These are phyloP conservation scores for Penicillium simplicissimum DNA, from an alignment of 495 filamentous ascomycete genomes.

Conservation along the genomic window DNA sequence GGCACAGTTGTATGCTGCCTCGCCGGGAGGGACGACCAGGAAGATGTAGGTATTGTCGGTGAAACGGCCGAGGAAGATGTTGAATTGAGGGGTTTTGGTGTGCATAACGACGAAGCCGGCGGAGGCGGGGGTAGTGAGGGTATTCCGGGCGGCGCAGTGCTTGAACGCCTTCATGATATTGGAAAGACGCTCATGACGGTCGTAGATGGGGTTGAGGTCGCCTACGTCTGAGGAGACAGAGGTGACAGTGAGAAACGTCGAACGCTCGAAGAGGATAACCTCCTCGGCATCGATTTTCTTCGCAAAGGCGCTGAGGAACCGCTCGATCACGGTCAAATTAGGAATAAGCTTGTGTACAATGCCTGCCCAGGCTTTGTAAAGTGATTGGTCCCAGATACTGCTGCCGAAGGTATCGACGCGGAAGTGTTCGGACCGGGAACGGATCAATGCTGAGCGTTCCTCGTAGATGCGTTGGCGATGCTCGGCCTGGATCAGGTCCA, in stretches of 20 bases:
- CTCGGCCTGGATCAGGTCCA: slow-evolving; percentile 89
- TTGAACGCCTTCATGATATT: slow-evolving; percentile 99
- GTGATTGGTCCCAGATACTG: slow-evolving; percentile 95
- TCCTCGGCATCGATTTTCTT: slow-evolving; percentile 87
- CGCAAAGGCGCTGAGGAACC: slow-evolving; percentile 74
- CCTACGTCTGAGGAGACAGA: slow-evolving; percentile 74
- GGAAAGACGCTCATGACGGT: slow-evolving; percentile 90
- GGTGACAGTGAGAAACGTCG: slow-evolving; percentile 91
- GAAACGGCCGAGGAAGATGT: slow-evolving; percentile 87
- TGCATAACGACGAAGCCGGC: slow-evolving; percentile 66
- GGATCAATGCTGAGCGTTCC: slow-evolving; percentile 71
- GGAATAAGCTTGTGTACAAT: slow-evolving; percentile 97
- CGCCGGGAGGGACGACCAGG: slow-evolving; percentile 83
- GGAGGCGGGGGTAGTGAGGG: slow-evolving; percentile 51
- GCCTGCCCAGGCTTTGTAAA: slow-evolving; percentile 98
- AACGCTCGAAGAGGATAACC: slow-evolving; percentile 91
- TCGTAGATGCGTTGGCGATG: slow-evolving; percentile 78
- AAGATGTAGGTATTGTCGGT: slow-evolving; percentile 97
- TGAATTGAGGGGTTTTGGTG: slow-evolving; percentile 73
- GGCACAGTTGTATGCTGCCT: slow-evolving; percentile 83
- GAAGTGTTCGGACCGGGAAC: slow-evolving; percentile 72
- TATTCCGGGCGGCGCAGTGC: slow-evolving; percentile 67
- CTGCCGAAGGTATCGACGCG: slow-evolving; percentile 77
- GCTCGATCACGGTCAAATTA: slow-evolving; percentile 86
- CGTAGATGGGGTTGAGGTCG: slow-evolving; percentile 77